Evolutionary conservation across 768 basidiomycete genomes (phyloP).

Genomic region (Austroboletus eburneus): DNA sequence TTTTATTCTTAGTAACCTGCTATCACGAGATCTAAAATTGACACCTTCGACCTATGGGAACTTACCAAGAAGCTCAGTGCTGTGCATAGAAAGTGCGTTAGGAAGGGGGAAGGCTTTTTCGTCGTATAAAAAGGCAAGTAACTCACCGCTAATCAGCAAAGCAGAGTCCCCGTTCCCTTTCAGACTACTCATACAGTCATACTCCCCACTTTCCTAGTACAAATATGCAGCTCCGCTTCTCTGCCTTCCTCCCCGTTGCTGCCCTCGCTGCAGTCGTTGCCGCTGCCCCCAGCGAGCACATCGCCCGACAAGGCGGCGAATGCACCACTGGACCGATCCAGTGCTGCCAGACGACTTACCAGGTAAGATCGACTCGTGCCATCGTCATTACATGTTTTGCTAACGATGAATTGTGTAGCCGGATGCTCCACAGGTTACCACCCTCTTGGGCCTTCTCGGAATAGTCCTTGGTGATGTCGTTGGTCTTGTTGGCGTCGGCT

Average conservation of each 20-base stretch:
- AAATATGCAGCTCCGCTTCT: slow-evolving; percentile 11
- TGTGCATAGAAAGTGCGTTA: too few species aligned
- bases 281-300: not conserved
- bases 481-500: not conserved
- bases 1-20: too few species aligned
- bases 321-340: not conserved
- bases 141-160: not conserved
- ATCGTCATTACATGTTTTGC: not conserved
- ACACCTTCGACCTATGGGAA: too few species aligned
- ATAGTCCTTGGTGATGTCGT: not conserved
- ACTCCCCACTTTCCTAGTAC: not conserved
- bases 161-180: not conserved
- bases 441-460: not conserved
- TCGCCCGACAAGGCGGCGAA: not conserved
- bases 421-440: not conserved
- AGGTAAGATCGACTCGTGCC: not conserved
- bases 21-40: too few species aligned
- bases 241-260: slow-evolving; percentile 2
- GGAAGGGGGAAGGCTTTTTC: too few species aligned
- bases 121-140: slow-evolving; percentile 9
- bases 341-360: not conserved
- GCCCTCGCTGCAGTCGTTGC: slow-evolving; percentile 1
- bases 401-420: not conserved
- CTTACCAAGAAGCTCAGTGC: too few species aligned
- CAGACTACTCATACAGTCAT: not conserved